phyloP scores from a whole-genome alignment of 140 eudicot genomes.

The Stevia rebaudiana region DNA sequence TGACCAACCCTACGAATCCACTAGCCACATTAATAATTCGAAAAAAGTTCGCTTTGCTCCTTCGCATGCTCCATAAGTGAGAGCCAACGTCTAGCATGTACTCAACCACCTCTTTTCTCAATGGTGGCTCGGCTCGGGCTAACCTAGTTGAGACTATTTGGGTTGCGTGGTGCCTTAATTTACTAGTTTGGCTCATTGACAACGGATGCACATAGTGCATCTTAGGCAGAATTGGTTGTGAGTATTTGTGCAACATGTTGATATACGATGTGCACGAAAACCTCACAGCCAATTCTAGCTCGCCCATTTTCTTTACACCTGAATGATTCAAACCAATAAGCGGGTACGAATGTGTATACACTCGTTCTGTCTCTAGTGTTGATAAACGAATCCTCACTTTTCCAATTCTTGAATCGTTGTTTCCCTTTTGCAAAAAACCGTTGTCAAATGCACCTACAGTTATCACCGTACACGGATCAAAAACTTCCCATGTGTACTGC shows the following conservation, averaged over 20 bases:
- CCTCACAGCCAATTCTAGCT: slow-evolving; percentile 59
- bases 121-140: slow-evolving; percentile 56
- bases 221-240: slow-evolving; percentile 55
- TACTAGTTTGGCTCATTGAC: slow-evolving; percentile 39
- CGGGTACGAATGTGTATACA: slow-evolving; percentile 63
- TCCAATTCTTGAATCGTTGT: slow-evolving; percentile 44
- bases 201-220: slow-evolving; percentile 65
- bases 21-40: slow-evolving; percentile 34
- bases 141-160: slow-evolving; percentile 42
- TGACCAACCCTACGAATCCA: slow-evolving; percentile 30
- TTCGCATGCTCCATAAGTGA: slow-evolving; percentile 51
- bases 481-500: slow-evolving; percentile 75
- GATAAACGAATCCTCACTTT: slow-evolving; percentile 60
- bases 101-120: slow-evolving; percentile 51
- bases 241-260: slow-evolving; percentile 55
- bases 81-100: slow-evolving; percentile 49
- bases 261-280: slow-evolving; percentile 55
- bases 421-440: slow-evolving; percentile 35
- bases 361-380: slow-evolving; percentile 58
- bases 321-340: slow-evolving; percentile 46
- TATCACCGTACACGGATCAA: slow-evolving; percentile 59
- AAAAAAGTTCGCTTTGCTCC: slow-evolving; percentile 53
- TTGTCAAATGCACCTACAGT: slow-evolving; percentile 54
- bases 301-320: slow-evolving; percentile 66
- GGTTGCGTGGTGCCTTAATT: slow-evolving; percentile 41